A percentile compares a stretch with the other conserved stretches of the same genome.
These are phyloP conservation scores for Apostasia ramifera DNA, from an alignment of 106 monocot genomes.

Conservation along the genomic window DNA sequence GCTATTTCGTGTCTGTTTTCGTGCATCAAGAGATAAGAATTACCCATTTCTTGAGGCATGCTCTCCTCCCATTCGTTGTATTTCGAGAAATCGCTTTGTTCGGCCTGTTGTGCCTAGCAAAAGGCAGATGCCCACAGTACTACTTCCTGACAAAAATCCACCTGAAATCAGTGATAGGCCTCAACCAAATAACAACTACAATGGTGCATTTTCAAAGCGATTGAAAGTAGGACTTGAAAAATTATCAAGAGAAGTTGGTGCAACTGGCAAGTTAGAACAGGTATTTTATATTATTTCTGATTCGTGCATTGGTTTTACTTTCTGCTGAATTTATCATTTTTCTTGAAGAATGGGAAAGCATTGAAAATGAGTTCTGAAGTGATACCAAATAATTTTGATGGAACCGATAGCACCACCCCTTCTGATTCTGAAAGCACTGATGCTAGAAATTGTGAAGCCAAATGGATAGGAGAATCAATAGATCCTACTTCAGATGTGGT, in stretches of 20 bases:
- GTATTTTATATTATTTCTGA: conserved; percentile 3
- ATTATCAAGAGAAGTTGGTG: conserved; percentile 5
- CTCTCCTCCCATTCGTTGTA: conserved; percentile 76
- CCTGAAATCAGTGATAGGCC: conserved; percentile 15
- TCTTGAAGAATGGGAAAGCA: conserved; percentile 4
- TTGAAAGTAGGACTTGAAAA: conserved; percentile 27
- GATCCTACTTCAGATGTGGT: conserved; percentile 42
- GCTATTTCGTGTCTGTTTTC: conserved; percentile 64
- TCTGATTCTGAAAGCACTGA: conserved; percentile 86
- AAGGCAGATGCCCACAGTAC: conserved; percentile 13
- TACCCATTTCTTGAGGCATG: conserved; percentile 78
- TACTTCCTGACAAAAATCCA: conserved; percentile 19
- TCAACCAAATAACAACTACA: conserved; percentile 14
- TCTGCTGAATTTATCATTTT: conserved; percentile 6
- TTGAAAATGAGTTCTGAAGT: conserved; percentile 14
- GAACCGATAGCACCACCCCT: conserved; percentile 24
- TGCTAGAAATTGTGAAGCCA: conserved; percentile 31
- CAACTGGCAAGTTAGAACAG: conserved; percentile 21
- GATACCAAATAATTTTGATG: conserved; percentile 30
- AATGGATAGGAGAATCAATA: conserved; percentile 9
- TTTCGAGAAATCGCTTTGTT: conserved; percentile 52
- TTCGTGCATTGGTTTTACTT: neutral
- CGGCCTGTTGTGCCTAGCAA: conserved; percentile 25
- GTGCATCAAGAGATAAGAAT: conserved; percentile 26
- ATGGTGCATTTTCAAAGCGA: conserved; percentile 25